phyloP scores from a whole-genome alignment of 768 basidiomycete genomes.

The Myochromella boudieri region DNA sequence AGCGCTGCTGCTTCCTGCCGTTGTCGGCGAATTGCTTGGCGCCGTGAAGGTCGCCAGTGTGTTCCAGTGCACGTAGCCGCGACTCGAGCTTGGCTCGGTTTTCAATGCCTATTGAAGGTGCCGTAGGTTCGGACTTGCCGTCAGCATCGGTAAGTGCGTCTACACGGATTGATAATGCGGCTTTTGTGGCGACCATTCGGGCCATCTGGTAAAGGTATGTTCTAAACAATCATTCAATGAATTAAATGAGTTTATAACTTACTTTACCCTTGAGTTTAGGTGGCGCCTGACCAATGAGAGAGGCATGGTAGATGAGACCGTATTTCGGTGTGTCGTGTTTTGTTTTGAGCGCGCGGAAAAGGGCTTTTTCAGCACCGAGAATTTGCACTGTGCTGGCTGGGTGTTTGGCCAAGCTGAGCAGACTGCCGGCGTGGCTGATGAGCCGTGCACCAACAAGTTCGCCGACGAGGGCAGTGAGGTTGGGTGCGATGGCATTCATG shows the following conservation, averaged over 20 bases:
- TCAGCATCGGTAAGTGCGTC: slow-evolving; percentile 94
- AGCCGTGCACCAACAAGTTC: slow-evolving; percentile 92
- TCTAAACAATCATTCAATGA: too few relatives aligned
- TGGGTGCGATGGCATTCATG: slow-evolving; percentile 98
- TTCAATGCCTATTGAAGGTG: slow-evolving; percentile 88
- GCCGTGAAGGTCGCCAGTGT: slow-evolving; percentile 71
- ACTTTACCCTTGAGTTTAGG: slow-evolving; percentile 98
- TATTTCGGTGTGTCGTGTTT: slow-evolving; percentile 99
- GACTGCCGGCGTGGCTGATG: slow-evolving; percentile 93
- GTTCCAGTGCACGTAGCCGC: slow-evolving; percentile 85
- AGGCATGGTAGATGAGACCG: slow-evolving; percentile 98
- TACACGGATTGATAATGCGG: slow-evolving; percentile 94
- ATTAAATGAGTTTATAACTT: too few relatives aligned
- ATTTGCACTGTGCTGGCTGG: slow-evolving; percentile 99
- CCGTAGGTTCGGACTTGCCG: slow-evolving; percentile 79
- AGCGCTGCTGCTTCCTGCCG: slow-evolving; percentile 71
- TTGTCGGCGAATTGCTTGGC: slow-evolving; percentile 65
- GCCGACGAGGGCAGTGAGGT: slow-evolving; percentile 88
- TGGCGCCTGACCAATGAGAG: slow-evolving; percentile 94
- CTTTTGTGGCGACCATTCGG: slow-evolving; percentile 99
- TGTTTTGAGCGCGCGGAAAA: slow-evolving; percentile 97
- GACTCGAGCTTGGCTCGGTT: slow-evolving; percentile 96
- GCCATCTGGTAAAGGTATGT: slow-evolving; percentile 73
- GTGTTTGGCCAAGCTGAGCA: slow-evolving; percentile 95
- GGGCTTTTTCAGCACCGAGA: slow-evolving; percentile 95